Evolutionary conservation across 495 filamentous ascomycete species (phyloP), one percentile per base, ranked within the genome.

Genomic region (Durotheca rogersii): DNA sequence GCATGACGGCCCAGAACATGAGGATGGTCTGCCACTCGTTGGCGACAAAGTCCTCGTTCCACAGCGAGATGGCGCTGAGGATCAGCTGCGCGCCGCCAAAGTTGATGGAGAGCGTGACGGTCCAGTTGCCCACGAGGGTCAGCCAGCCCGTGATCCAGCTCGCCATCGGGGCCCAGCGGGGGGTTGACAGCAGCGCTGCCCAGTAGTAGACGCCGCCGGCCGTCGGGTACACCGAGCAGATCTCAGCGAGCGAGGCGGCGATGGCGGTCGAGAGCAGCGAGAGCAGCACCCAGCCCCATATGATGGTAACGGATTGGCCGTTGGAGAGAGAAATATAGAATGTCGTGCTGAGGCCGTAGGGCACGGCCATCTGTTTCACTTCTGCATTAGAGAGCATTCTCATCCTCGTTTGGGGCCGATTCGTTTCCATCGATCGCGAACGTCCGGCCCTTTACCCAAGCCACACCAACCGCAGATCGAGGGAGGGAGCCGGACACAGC

Each of bases 91-190:
- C 83, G 33, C 74, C 70, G n/a, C 83, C 83, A 51, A 85, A 86
- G 14, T 79, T 76, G 53, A 86, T 86, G 33, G 82, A 81, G 0
- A 82, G 84, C 1, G 83, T 86, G 7, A 86, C 82, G 20, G 83
- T 82, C 21, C 84, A 78, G 55, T 83, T 79, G 7, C 80, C 80
- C 4, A 81, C 73, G 9, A 82, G 50, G 39, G 81, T 82, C 60
- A 75, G 80, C 81, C 81, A 85, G 9, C 82, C 82, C 1, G 82
- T 86, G 31, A 84, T 70, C 82, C 82, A 86, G 18, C 79, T 76
- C 5, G 75, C 72, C 56, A 85, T 84, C 4, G 82, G 79, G 0
- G 76, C 72, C 63, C 76, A 72, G 4, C 69, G 61, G 4, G 72
- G 67, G 1, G 82, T 78, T 5, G 82, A 81, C 16, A 85, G 70